Evolutionary conservation across 1,284 basidiomycete genomes (phyloP), one percentile per base, ranked within the genome.

Genomic region (Golubevia sp.): DNA sequence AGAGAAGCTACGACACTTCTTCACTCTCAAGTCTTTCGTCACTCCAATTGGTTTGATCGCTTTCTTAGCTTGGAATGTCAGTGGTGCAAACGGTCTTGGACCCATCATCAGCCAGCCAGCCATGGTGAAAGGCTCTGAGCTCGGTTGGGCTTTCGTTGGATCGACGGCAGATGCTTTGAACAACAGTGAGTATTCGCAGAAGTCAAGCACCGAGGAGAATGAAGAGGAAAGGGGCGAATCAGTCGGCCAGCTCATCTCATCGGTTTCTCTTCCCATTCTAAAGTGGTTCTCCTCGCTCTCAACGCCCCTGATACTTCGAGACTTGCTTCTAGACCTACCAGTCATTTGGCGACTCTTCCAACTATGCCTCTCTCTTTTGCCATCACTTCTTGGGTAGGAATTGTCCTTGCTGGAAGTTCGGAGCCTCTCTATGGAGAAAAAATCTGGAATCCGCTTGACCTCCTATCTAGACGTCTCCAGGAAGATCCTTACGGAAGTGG

Each of bases 41-140:
- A 84, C 84, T 0, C 86, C 86, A 4, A 67, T 70, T 20, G 74
- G 73, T 1, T 66, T 63, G 1, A 66, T 94, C 66, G 87, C 88
- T 2, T 91, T 93, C 85, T 91, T 94, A 83, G 87, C 90, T 62
- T 92, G 92, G 91, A 89, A 89, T 65, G 90, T 93, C 74, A 86
- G 89, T 55, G 91, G 90, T 70, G 91, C 92, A 0, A 88, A 90
- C 58, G 92, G 92, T 27, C 88, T 92, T 18, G 91, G 92, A 0
- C 90, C 91, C n/a, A 90, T 94, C 63, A 85, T 94, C 56, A 87
- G 87, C 56, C 89, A 91, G 66, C 89, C 89, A 5, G 86, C 89
- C 0, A 88, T 85, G 2, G 76, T 92, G n/a, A 87, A 88, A 67
- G 92, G 92, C 15, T 88, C 88, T 25, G 88, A 87, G 4, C 86